Base-by-base conservation (phyloP, 164 flowering plant species). In the Umbilicus rupestris region DNA sequence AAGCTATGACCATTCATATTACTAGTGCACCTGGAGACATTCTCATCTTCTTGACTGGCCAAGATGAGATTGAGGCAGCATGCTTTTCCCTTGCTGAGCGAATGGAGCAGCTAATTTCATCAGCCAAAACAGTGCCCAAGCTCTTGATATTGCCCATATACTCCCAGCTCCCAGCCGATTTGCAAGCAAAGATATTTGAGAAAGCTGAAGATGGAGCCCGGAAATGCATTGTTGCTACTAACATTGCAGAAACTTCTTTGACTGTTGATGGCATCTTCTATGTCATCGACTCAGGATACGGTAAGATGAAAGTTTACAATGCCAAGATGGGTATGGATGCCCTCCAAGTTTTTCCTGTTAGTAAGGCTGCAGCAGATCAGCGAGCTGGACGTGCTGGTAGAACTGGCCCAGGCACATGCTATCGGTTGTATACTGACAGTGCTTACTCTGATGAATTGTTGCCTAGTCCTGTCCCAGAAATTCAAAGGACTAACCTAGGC, bases 291-390 rank as follows among this genome's bases (percentile, higher is more conserved):
- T 83, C 97, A 0, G 98, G 98, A 1, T 94, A 89, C 73, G 87
- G 95, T 59, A 92, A 92, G 69, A 88, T 90, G 89, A 92, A 92
- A 75, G 95, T 89, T 3, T 90, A 89, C 76, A 90, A 92, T 68
- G 95, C 98, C 12, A 82, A 84, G 60, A 90, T 88, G 93, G 98
- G 98, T 76, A 87, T 92, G 96, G 98, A 92, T 79, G 92, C 98
- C 55, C 88, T 89, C 41, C 95, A 89, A 75, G 93, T 90, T 22
- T 88, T 88, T 69, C 96, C 96, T n/a, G 82, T 83, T 39, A 88
- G 91, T 72, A 84, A 85, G 24, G 98, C 98, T 71, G 91, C 96
- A 68, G 93, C 98, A 15, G 90, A 87, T 66, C 98, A 90, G 75
- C 86, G 98, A 11, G 92, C 96, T 64, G 98, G 98, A 12, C 88